Base-by-base conservation (phyloP, 2,329 filamentous ascomycete genomes). In the Colletotrichum higginsianum region DNA sequence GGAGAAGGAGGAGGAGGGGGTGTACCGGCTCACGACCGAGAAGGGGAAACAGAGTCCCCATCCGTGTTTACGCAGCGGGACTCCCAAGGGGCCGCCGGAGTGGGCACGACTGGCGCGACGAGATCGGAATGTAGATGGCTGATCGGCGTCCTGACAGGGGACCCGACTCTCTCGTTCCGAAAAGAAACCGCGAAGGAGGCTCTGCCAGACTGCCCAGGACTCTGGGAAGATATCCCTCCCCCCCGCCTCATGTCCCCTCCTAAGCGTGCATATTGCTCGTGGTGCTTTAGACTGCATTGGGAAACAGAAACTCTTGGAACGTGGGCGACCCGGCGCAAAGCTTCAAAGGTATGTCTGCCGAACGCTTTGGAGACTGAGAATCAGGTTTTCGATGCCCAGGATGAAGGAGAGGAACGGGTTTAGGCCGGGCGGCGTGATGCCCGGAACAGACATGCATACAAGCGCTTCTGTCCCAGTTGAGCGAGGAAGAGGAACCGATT, bases 91-190 rank as follows among this genome's bases (percentile, higher is more conserved):
- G 12, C 40, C 26, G 26, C 66, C 66, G 61, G 56, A 71, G 67
- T 71, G 67, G 67, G 64, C 30, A 47, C 53, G 53, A 46, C 13
- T n/a, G n/a, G 42, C 35, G 46, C 30, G 58, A 67, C 42, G 44
- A 68, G 68, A 71, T 71, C 68, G 68, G 65, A 49, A 53, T 63
- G 26, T 52, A 55, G 46, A 71, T 49, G 18, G 68, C 26, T 49
- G 56, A 71, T 71, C 68, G 68, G 68, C 44, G 35, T 65, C 61
- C 11, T 60, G 66, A 16, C 42, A 18, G 40, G 26, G 26, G 26
- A 30, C 26, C 6, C 35, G 16, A 40, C 23, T 50, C 26, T 47
- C 4, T 26, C 46, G 23, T 38, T 16, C 23, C 4, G 21, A 66
- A 23, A 46, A n/a, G 40, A n/a, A 13, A 40, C 46, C 30, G 60